A percentile compares a stretch with the other conserved stretches of the same genome.
phyloP scores from a whole-genome alignment of 2,329 filamentous ascomycete species.

The Sclerotinia spermophila region DNA sequence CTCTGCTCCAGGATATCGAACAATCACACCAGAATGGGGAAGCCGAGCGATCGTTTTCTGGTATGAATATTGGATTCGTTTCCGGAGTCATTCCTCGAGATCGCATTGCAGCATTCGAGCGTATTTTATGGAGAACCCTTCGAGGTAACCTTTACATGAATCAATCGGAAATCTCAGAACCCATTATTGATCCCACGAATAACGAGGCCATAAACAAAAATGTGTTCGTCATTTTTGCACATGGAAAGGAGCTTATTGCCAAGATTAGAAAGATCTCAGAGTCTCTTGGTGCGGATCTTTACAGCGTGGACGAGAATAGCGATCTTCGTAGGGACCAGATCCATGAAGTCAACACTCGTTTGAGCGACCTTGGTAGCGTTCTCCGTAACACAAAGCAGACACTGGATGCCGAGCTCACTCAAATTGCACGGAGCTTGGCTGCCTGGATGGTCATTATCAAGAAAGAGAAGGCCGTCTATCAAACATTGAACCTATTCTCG shows the following conservation, averaged over 20 bases:
- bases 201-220: slow-evolving; percentile 96
- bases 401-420: slow-evolving; percentile 84
- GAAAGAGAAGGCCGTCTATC: slow-evolving; percentile 97
- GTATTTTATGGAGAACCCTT: slow-evolving; percentile 94
- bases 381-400: slow-evolving; percentile 93
- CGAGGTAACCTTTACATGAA: slow-evolving; percentile 99
- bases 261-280: slow-evolving; percentile 99
- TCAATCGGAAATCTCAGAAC: slow-evolving; percentile 95
- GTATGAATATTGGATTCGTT: slow-evolving; percentile 98
- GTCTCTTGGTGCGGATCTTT: slow-evolving; percentile 91
- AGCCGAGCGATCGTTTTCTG: slow-evolving; percentile 82
- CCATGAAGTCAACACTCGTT: slow-evolving; percentile 90
- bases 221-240: slow-evolving; percentile 98
- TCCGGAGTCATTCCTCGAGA: slow-evolving; percentile 93
- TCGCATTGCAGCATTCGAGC: slow-evolving; percentile 90
- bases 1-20: slow-evolving; percentile 88
- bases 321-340: slow-evolving; percentile 94
- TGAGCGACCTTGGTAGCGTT: slow-evolving; percentile 88
- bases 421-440: slow-evolving; percentile 87
- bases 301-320: slow-evolving; percentile 96
- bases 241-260: slow-evolving; percentile 95
- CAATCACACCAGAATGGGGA: slow-evolving; percentile 63
- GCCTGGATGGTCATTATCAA: slow-evolving; percentile 97
- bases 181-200: slow-evolving; percentile 84
- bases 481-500: slow-evolving; percentile 92